Percentiles rank a stretch among this genome's conserved stretches.
phyloP scores from a whole-genome alignment of 176 grass and related monocot genomes.

The Phoenix dactylifera region DNA sequence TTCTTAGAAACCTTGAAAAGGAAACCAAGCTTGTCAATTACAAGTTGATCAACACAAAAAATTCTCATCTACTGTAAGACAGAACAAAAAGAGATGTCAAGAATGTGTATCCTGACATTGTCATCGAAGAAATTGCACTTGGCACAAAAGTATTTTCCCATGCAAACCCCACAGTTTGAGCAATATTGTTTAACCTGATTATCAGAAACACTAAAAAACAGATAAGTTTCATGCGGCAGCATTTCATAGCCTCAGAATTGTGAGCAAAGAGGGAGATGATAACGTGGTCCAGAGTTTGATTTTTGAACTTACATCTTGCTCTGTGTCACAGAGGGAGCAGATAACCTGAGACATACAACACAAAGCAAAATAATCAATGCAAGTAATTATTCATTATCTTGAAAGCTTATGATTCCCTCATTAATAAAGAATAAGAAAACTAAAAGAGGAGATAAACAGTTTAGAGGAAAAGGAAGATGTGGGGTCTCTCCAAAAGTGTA shows the following conservation, averaged over 20 bases:
- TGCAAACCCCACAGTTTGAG: slow-evolving; percentile 53
- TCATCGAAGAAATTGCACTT: slow-evolving; percentile 91
- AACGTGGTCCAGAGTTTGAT: not conserved
- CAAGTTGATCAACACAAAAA: too few relatives aligned
- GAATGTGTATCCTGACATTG: slow-evolving; percentile 31
- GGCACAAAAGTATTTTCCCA: slow-evolving; percentile 68
- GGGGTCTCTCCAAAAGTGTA: too few relatives aligned
- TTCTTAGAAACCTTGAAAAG: slow-evolving; percentile 47
- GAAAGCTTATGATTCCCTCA: too few relatives aligned
- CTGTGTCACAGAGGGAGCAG: slow-evolving; percentile 60
- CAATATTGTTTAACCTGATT: slow-evolving; percentile 63
- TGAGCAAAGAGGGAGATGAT: too few relatives aligned
- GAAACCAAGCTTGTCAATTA: not conserved
- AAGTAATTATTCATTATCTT: too few relatives aligned
- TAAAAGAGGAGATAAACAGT: too few relatives aligned
- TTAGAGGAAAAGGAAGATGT: too few relatives aligned
- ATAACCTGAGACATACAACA: slow-evolving; percentile 57
- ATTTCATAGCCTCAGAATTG: too few relatives aligned
- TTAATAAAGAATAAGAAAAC: too few relatives aligned
- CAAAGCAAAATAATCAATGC: slow-evolving; percentile 12
- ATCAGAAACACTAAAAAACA: not conserved
- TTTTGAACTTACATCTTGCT: slow-evolving; percentile 60
- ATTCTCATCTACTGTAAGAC: not conserved
- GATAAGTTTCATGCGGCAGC: not conserved
- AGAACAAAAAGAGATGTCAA: not conserved